phyloP scores from a whole-genome alignment of 2,329 filamentous ascomycete species.

The Diaporthe humulicola region DNA sequence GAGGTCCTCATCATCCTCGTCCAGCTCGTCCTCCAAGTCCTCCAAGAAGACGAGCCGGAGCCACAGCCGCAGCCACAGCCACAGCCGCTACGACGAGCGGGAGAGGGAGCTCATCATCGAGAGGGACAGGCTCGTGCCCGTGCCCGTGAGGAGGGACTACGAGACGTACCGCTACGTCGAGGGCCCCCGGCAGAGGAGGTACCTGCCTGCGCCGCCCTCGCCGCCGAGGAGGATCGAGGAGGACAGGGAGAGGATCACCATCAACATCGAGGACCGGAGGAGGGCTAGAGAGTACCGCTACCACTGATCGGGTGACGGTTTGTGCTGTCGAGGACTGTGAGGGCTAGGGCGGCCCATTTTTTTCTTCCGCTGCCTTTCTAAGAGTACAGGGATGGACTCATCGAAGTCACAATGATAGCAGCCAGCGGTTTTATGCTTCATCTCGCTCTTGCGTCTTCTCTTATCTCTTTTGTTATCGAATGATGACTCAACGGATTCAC shows the following conservation, averaged over 20 bases:
- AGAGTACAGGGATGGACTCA: not conserved
- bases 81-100: constrained; percentile 42
- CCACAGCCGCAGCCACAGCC: constrained; percentile 42
- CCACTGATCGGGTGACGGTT: constrained; percentile 8
- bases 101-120: constrained; percentile 64
- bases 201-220: constrained; percentile 51
- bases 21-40: constrained; percentile 32
- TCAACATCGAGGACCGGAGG: constrained; percentile 52
- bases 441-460: not conserved
- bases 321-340: too few relatives aligned
- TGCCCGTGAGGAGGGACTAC: constrained; percentile 55
- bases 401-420: not conserved
- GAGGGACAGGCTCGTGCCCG: constrained; percentile 62
- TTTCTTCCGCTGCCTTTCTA: too few relatives aligned
- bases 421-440: not conserved
- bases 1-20: constrained; percentile 31
- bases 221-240: constrained; percentile 48
- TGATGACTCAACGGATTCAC: not conserved
- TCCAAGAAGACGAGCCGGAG: constrained; percentile 42
- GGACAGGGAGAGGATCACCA: constrained; percentile 48
- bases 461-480: not conserved
- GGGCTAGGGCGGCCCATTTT: not conserved
- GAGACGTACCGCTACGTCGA: constrained; percentile 68
- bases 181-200: constrained; percentile 54
- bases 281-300: constrained; percentile 50